Evolutionary conservation across 371 early-diverging fungal species (phyloP).

Genomic region (Zychaea mexicana): DNA sequence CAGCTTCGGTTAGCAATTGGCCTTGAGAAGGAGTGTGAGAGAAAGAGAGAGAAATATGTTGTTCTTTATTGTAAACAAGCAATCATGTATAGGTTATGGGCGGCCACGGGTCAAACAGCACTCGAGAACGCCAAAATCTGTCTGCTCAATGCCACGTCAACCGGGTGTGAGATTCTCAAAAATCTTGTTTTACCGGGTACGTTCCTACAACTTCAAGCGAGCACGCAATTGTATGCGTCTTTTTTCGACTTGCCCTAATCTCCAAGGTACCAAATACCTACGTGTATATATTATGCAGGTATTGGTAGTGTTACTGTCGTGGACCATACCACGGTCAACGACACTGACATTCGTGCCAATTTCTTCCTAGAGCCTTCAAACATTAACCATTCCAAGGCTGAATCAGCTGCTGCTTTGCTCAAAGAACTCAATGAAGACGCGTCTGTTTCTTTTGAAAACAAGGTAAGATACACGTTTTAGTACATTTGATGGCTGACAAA

Average conservation of each 20-base stretch:
- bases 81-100: conserved; percentile 79
- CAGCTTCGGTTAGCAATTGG: conserved; percentile 87
- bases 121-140: conserved; percentile 84
- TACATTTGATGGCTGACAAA: no score
- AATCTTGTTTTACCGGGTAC: conserved; percentile 94
- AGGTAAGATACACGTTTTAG: no score
- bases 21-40: no score
- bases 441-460: conserved; percentile 50
- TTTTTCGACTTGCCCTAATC: no score
- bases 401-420: conserved; percentile 66
- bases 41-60: background rate
- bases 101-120: conserved; percentile 85
- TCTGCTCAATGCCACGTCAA: conserved; percentile 80
- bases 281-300: conserved; percentile 51
- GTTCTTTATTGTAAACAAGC: no score
- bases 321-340: conserved; percentile 76
- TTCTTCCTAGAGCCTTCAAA: conserved; percentile 81
- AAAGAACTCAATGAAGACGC: conserved; percentile 90
- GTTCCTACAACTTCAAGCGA: no score
- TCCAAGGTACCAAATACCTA: no score
- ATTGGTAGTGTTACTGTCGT: conserved; percentile 87
- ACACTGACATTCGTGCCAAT: conserved; percentile 79
- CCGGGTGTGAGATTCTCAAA: conserved; percentile 91
- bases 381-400: conserved; percentile 69
- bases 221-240: no score